These are phyloP conservation scores for Termitomyces heimii DNA, from an alignment of 768 basidiomycete species.

Conservation along the genomic window DNA sequence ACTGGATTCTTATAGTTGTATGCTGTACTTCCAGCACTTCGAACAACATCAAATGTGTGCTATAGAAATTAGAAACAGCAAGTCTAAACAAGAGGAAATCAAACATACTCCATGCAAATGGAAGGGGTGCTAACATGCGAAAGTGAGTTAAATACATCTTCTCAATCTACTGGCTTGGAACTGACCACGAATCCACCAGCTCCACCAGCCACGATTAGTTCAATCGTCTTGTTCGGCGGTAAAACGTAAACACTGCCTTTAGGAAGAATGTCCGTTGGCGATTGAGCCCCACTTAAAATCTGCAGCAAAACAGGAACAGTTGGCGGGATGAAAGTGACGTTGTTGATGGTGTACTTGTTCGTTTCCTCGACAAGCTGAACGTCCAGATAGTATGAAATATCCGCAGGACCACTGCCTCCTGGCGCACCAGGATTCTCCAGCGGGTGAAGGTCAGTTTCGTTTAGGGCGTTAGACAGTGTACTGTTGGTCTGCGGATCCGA, in stretches of 20 bases:
- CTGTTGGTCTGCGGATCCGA: background rate
- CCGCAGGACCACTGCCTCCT: background rate
- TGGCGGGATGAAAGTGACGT: background rate
- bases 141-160: slow-evolving; percentile 3
- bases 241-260: slow-evolving; percentile 34
- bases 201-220: slow-evolving; percentile 34
- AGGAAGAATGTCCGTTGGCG: slow-evolving; percentile 21
- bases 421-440: background rate
- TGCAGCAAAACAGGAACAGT: slow-evolving; percentile 1
- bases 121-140: slow-evolving; percentile 17
- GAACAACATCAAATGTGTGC: slow-evolving; percentile 34
- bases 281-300: background rate
- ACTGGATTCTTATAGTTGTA: slow-evolving; percentile 42
- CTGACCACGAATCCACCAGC: slow-evolving; percentile 23
- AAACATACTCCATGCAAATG: slow-evolving; percentile 22
- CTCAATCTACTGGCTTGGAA: background rate
- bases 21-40: slow-evolving; percentile 20
- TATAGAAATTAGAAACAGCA: background rate
- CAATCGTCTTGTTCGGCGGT: slow-evolving; percentile 37
- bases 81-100: background rate
- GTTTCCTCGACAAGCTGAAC: background rate
- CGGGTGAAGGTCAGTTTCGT: background rate
- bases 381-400: background rate
- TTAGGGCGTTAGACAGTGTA: background rate
- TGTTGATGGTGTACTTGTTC: background rate